phyloP scores from a whole-genome alignment of 352 stramenopile genomes.

The Thalassiosira pacifica region DNA sequence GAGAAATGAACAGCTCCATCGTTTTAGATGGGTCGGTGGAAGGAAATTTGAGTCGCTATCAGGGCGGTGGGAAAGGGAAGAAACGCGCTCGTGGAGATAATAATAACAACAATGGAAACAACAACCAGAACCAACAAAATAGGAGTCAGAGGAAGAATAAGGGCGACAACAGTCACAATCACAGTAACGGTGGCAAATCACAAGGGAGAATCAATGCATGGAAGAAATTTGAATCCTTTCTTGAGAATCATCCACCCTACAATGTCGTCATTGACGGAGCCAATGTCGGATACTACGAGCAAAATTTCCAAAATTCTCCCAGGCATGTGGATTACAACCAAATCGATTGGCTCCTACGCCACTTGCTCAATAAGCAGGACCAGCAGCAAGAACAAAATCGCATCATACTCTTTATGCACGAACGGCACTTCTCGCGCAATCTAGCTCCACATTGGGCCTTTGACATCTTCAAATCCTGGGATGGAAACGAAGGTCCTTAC shows the following conservation, averaged over 20 bases:
- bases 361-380: conserved; percentile 89
- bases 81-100: conserved; percentile 61
- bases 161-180: not conserved
- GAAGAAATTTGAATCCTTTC: conserved; percentile 77
- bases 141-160: conserved; percentile 2
- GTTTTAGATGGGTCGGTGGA: conserved; percentile 73
- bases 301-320: conserved; percentile 93
- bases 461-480: conserved; percentile 88
- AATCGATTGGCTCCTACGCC: conserved; percentile 93
- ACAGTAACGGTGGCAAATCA: conserved; percentile 28
- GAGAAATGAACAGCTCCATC: conserved; percentile 81
- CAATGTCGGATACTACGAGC: conserved; percentile 98
- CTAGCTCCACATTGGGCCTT: conserved; percentile 88
- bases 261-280: conserved; percentile 95
- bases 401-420: conserved; percentile 94
- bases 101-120: conserved; percentile 19
- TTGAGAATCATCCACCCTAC: conserved; percentile 59
- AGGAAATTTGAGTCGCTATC: conserved; percentile 68
- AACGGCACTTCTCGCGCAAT: conserved; percentile 92
- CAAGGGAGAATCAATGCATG: conserved; percentile 63
- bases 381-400: not conserved
- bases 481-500: conserved; percentile 68
- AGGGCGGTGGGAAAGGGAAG: conserved; percentile 81
- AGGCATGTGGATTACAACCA: conserved; percentile 94
- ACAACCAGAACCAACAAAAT: not conserved